Percentiles rank a stretch among this genome's conserved stretches.
Conservation (phyloP, 1,139 yeast species). For the Hyphopichia pseudoburtonii region DNA sequence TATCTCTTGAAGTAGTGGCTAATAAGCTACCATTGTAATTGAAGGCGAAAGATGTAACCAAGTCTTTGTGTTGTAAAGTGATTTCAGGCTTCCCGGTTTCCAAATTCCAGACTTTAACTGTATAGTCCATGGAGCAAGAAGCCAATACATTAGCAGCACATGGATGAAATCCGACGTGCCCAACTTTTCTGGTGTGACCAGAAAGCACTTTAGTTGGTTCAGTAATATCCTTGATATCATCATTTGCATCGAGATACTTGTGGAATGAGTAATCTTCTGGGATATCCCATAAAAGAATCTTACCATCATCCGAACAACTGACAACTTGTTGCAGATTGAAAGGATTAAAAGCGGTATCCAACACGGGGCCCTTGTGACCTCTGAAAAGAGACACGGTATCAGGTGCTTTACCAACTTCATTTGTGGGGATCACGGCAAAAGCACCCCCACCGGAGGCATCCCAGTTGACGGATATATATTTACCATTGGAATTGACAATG, state of each 20-base stretch:
- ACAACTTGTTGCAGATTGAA: constrained; percentile 75
- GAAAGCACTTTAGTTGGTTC: constrained; percentile 65
- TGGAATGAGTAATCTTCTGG: constrained; percentile 78
- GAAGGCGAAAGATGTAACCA: constrained; percentile 88
- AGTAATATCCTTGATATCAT: constrained; percentile 63
- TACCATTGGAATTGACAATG: constrained; percentile 75
- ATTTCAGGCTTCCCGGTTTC: constrained; percentile 69
- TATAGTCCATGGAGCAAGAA: constrained; percentile 84
- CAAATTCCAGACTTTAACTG: constrained; percentile 88
- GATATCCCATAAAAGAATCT: constrained; percentile 81
- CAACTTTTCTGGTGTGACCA: constrained; percentile 94
- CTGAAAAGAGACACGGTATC: constrained; percentile 90
- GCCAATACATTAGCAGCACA: constrained; percentile 84
- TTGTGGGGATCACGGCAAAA: constrained; percentile 84
- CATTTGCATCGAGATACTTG: constrained; percentile 57
- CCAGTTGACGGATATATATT: constrained; percentile 86
- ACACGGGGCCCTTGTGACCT: constrained; percentile 93
- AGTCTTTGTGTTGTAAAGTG: constrained; percentile 81
- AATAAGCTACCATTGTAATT: constrained; percentile 83
- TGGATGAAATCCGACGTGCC: constrained; percentile 90
- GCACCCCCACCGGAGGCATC: constrained; percentile 97
- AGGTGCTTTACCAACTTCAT: constrained; percentile 90
- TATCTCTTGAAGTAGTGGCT: constrained; percentile 93
- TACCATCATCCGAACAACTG: constrained; percentile 90
- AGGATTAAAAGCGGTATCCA: constrained; percentile 94